phyloP scores from a whole-genome alignment of 257 asterid species.

The Henckelia pumila region DNA sequence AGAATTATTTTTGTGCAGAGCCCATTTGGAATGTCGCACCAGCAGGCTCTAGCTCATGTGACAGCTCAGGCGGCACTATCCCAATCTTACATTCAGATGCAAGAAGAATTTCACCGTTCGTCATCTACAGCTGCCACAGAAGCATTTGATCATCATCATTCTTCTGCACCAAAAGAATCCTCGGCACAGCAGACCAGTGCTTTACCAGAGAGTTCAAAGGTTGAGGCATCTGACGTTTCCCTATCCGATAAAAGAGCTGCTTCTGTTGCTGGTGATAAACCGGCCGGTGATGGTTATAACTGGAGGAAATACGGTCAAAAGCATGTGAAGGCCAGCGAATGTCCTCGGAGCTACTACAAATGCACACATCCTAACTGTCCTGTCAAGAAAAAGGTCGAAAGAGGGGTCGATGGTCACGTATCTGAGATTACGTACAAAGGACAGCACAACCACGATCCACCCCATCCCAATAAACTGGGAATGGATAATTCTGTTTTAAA shows the following conservation, averaged over 20 bases:
- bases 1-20: constrained; percentile 63
- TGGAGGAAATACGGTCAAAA: constrained; percentile 99
- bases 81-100: constrained; percentile 60
- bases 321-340: constrained; percentile 79
- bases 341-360: constrained; percentile 90
- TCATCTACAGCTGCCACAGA: constrained; percentile 34
- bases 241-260: constrained; percentile 48
- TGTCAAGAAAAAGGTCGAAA: constrained; percentile 89
- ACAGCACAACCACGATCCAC: constrained; percentile 73
- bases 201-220: constrained; percentile 30
- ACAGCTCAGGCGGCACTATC: constrained; percentile 91
- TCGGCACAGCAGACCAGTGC: constrained; percentile 30
- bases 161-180: constrained; percentile 35
- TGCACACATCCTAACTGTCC: constrained; percentile 64
- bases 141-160: constrained; percentile 27
- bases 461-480: constrained; percentile 48
- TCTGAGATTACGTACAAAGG: constrained; percentile 86
- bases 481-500: constrained; percentile 37
- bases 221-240: constrained; percentile 44
- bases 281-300: constrained; percentile 84
- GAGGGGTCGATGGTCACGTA: constrained; percentile 63
- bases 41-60: constrained; percentile 93
- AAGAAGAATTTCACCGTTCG: constrained; percentile 44
- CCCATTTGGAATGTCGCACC: constrained; percentile 98
- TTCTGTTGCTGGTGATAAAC: constrained; percentile 42